Evolutionary conservation across 805 yeast genomes (phyloP).

Genomic region (Grigorovia yakushimaensis): DNA sequence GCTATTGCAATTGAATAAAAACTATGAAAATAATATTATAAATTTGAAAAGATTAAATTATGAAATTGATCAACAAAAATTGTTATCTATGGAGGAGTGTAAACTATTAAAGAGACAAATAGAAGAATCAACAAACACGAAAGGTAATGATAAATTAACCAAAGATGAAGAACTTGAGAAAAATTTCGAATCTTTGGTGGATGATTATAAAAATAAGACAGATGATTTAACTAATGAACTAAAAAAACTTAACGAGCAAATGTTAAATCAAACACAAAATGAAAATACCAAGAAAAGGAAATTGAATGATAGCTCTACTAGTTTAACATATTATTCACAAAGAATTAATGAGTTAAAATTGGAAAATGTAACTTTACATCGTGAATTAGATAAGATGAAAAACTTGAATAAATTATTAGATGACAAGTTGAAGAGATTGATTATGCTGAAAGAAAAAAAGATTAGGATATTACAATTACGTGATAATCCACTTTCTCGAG

Average conservation of each 20-base stretch:
- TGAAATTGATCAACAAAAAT: constrained; percentile 43
- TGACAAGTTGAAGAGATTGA: constrained; percentile 30
- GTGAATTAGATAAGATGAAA: constrained; percentile 31
- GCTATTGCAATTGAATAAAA: constrained; percentile 20
- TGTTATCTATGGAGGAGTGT: constrained; percentile 48
- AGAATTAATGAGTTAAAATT: constrained; percentile 31
- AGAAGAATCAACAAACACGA: constrained; percentile 21
- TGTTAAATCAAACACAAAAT: constrained; percentile 12
- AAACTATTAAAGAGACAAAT: constrained; percentile 48
- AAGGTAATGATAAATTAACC: constrained; percentile 6
- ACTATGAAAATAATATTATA: constrained; percentile 18
- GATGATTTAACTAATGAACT: constrained; percentile 34
- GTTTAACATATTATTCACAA: constrained; percentile 20
- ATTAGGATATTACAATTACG: constrained; percentile 51
- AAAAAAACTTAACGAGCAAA: constrained; percentile 24
- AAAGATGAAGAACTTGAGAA: not conserved
- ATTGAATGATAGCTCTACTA: constrained; percentile 14
- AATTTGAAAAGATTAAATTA: constrained; percentile 28
- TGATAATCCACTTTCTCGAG: constrained; percentile 52
- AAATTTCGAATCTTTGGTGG: constrained; percentile 33
- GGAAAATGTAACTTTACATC: constrained; percentile 32
- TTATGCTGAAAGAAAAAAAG: constrained; percentile 30
- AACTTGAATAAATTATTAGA: constrained; percentile 30
- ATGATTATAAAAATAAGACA: constrained; percentile 45
- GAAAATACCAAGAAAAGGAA: constrained; percentile 22